Evolutionary conservation across 1,284 basidiomycete genomes (phyloP).

Genomic region (Ustilago xerochloae): DNA sequence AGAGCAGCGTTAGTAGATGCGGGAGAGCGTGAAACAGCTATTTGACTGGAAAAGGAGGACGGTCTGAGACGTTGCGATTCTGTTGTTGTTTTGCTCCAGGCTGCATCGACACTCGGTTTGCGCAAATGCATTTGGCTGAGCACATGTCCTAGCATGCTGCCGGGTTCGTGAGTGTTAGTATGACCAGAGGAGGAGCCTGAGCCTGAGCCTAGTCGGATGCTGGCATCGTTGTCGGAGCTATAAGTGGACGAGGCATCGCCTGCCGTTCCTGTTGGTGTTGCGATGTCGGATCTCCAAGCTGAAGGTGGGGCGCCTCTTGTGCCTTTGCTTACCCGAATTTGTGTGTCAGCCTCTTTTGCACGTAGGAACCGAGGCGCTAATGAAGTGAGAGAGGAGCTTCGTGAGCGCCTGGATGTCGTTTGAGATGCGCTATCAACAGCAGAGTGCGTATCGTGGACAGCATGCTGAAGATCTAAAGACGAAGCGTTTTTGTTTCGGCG

Average conservation of each 20-base stretch:
- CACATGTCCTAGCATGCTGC: neutral
- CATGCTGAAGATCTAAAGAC: neutral
- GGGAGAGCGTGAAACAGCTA: neutral
- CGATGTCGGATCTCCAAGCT: conserved; percentile 15
- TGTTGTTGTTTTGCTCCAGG: neutral
- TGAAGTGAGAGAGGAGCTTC: conserved; percentile 15
- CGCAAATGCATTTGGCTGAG: neutral
- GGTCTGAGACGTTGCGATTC: neutral
- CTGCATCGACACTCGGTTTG: neutral
- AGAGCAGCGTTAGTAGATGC: neutral
- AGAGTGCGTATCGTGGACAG: neutral
- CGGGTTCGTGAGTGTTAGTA: neutral
- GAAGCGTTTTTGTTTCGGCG: conserved; percentile 9
- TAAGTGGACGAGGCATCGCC: conserved; percentile 5
- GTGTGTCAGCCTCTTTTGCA: neutral
- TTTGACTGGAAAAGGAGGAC: neutral
- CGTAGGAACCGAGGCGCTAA: conserved; percentile 13
- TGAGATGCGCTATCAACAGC: neutral
- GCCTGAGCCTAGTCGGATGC: too few species aligned
- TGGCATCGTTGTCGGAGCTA: conserved; percentile 35
- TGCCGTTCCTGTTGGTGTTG: neutral
- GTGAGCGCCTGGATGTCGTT: neutral
- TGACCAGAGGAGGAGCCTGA: conserved; percentile 17
- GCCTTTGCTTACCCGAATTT: neutral
- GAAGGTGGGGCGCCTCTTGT: conserved; percentile 18